Evolutionary conservation across 148 eudicot species (phyloP).

Genomic region (Oxyria digyna): DNA sequence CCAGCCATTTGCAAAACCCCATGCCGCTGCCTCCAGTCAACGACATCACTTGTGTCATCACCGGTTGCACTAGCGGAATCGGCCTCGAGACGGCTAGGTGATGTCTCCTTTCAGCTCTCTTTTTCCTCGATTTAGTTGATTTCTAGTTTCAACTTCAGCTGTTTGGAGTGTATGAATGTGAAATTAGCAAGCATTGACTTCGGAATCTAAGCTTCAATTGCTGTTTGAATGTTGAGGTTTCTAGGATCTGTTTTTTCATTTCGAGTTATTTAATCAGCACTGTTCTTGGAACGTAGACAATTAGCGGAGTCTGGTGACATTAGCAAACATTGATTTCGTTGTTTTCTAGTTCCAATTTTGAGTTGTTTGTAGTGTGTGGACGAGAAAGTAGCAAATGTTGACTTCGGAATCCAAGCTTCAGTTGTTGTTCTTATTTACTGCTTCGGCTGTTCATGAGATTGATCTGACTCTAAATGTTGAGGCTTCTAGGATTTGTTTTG

Average conservation of each 20-base stretch:
- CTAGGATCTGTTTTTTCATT: background rate
- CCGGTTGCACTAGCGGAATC: slow-evolving; percentile 88
- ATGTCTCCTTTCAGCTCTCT: background rate
- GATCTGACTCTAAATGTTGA: background rate
- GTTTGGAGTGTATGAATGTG: background rate
- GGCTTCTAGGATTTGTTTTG: background rate
- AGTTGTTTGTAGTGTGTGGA: background rate
- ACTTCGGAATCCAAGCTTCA: background rate
- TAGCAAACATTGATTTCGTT: background rate
- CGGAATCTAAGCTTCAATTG: background rate
- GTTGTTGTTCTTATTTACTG: background rate
- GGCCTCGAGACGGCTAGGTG: slow-evolving; percentile 83
- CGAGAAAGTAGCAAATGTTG: background rate
- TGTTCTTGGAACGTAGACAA: slow-evolving; percentile 29
- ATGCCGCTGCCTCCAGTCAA: slow-evolving; percentile 76
- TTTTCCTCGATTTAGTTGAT: background rate
- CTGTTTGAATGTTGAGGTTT: background rate
- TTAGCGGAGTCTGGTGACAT: too few species aligned
- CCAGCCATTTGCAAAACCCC: slow-evolving; percentile 69
- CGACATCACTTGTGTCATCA: slow-evolving; percentile 61
- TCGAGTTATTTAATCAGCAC: background rate
- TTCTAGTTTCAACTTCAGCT: background rate
- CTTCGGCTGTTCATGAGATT: background rate
- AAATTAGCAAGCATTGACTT: background rate
- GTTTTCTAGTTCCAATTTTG: background rate